Evolutionary conservation across 345 rosid species (phyloP).

Genomic region (Punica granatum): DNA sequence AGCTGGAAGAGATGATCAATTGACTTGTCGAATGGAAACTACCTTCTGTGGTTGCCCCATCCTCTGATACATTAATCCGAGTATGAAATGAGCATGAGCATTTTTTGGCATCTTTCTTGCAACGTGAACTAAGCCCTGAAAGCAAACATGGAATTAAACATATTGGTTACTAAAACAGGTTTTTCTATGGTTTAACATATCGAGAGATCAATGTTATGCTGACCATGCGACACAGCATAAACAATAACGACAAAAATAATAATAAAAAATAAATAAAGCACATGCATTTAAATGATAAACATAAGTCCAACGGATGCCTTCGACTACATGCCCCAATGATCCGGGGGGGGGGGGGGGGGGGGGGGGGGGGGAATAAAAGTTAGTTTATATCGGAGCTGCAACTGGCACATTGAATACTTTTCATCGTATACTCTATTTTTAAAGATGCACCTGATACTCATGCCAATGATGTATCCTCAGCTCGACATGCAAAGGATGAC

Average conservation of each 20-base stretch:
- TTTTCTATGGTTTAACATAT: neutral
- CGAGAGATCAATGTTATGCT: neutral
- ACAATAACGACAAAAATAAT: neutral
- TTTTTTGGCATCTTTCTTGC: constrained; percentile 96
- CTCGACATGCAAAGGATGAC: neutral
- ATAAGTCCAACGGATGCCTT: neutral
- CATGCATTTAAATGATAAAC: neutral
- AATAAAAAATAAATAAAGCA: neutral
- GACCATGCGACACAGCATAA: neutral
- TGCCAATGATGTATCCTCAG: neutral
- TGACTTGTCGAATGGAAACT: constrained; percentile 13
- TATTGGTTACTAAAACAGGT: neutral
- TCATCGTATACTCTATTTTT: neutral
- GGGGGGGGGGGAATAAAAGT: no score
- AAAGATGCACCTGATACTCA: neutral
- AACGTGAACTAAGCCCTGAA: constrained; percentile 85
- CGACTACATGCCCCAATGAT: neutral
- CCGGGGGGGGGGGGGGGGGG: no score
- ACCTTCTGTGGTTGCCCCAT: constrained; percentile 92
- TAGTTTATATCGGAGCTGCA: neutral
- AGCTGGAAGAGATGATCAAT: neutral
- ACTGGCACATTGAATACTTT: neutral
- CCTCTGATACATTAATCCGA: constrained; percentile 92
- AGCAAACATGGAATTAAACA: constrained; percentile 9
- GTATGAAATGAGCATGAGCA: constrained; percentile 94